Percentiles rank a stretch among this genome's conserved stretches.
Conservation (phyloP, 1,139 yeast genomes). For the Candida sojae region DNA sequence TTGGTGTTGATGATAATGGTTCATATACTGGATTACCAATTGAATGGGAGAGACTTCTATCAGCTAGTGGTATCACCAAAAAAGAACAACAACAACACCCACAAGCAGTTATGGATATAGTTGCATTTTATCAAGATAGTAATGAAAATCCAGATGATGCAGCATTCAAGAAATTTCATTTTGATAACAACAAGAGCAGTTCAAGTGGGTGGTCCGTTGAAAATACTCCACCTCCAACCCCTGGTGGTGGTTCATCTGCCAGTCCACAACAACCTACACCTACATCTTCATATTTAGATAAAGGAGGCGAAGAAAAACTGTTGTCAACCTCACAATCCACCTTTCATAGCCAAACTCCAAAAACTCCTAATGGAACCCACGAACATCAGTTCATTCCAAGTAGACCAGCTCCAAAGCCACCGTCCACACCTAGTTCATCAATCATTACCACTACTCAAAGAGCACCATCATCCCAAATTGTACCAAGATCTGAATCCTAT, state of each 20-base stretch:
- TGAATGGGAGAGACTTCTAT: constrained; percentile 84
- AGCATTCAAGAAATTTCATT: constrained; percentile 74
- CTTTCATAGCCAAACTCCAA: constrained; percentile 21
- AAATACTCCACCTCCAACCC: constrained; percentile 31
- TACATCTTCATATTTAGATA: constrained; percentile 12
- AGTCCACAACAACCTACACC: constrained; percentile 16
- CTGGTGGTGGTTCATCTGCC: constrained; percentile 17
- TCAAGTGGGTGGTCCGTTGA: constrained; percentile 20
- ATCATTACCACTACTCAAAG: constrained; percentile 8
- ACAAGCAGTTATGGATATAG: constrained; percentile 91
- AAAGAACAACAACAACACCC: constrained; percentile 89
- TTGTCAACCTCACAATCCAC: constrained; percentile 6
- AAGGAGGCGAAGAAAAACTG: neutral
- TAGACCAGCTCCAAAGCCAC: constrained; percentile 68
- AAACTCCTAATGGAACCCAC: constrained; percentile 28
- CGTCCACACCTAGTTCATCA: constrained; percentile 19
- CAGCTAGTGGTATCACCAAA: constrained; percentile 83
- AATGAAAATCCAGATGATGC: constrained; percentile 66
- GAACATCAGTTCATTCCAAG: constrained; percentile 61
- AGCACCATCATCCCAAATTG: constrained; percentile 4
- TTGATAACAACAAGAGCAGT: constrained; percentile 22
- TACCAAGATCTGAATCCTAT: neutral
- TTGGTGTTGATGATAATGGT: constrained; percentile 87
- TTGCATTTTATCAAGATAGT: constrained; percentile 78
- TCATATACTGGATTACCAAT: constrained; percentile 88